Evolutionary conservation across 345 rosid genomes (phyloP).

Genomic region (Erysimum cheiranthoides): DNA sequence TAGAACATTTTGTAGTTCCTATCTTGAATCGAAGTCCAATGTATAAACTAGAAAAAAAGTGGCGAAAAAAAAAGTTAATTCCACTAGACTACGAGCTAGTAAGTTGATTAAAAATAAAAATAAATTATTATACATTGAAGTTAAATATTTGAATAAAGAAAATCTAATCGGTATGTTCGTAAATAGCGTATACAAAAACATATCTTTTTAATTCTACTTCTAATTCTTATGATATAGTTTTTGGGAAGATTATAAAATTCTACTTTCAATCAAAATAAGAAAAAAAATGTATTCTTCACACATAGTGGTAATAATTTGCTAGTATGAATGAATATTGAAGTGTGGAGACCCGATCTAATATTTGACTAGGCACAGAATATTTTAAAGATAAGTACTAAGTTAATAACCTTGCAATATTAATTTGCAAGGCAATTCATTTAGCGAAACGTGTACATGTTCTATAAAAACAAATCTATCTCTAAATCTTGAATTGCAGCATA

Average conservation of each 20-base stretch:
- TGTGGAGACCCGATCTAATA: slow-evolving; percentile 13
- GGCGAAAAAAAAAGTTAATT: not conserved
- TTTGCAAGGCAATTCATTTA: slow-evolving; percentile 15
- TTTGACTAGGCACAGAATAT: slow-evolving; percentile 9
- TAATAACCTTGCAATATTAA: not conserved
- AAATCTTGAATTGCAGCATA: not conserved
- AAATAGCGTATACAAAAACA: not conserved
- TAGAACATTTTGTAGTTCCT: slow-evolving; percentile 6
- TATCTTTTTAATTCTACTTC: not conserved
- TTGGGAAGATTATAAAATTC: not conserved
- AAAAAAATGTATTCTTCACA: slow-evolving; percentile 1
- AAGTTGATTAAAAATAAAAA: no score
- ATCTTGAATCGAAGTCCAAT: slow-evolving; percentile 12
- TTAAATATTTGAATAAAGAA: not conserved
- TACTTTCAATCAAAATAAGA: not conserved
- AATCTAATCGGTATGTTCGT: not conserved
- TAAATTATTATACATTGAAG: not conserved
- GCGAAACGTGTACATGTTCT: not conserved
- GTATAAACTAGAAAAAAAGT: not conserved
- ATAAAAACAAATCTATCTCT: not conserved
- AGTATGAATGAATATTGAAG: not conserved
- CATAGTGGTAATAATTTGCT: slow-evolving; percentile 4
- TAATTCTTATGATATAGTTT: not conserved
- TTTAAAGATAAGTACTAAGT: not conserved
- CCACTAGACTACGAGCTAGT: not conserved